Conservation (phyloP, 73 alveolate species). For the Paramecium pentaurelia region DNA sequence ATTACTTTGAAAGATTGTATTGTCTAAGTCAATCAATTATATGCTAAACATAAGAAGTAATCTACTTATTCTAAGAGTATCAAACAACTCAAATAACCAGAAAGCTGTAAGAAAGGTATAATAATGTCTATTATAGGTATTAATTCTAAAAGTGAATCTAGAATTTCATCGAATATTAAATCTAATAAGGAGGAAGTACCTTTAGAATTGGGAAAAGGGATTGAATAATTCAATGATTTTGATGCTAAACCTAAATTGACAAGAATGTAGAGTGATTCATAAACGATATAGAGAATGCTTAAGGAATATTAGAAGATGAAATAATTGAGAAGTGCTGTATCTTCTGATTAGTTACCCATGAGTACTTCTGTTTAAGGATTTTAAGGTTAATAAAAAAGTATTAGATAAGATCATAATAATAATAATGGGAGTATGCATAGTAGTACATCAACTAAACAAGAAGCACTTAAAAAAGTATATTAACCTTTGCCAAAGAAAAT, state of each 20-base stretch:
- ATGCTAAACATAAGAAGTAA: neutral
- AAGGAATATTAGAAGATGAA: neutral
- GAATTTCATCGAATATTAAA: neutral
- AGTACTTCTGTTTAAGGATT: conserved; percentile 41
- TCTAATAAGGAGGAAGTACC: neutral
- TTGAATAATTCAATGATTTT: neutral
- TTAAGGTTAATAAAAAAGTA: conserved; percentile 29
- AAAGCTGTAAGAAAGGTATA: neutral
- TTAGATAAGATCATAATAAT: conserved; percentile 1
- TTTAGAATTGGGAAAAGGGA: neutral
- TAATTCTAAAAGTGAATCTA: neutral
- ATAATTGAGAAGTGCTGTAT: neutral
- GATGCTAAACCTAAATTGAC: neutral
- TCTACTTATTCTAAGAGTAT: neutral
- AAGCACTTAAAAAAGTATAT: conserved; percentile 11
- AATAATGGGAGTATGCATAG: conserved; percentile 40
- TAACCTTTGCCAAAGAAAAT: conserved; percentile 16
- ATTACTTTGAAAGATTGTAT: neutral
- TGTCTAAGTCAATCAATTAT: neutral
- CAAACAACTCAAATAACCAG: neutral
- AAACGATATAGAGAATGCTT: neutral
- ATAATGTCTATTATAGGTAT: neutral
- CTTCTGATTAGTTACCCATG: neutral
- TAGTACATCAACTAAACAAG: conserved; percentile 18
- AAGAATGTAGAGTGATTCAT: conserved; percentile 21